Conservation (phyloP, 129 eudicot genomes). For the Pittosporum tobira region DNA sequence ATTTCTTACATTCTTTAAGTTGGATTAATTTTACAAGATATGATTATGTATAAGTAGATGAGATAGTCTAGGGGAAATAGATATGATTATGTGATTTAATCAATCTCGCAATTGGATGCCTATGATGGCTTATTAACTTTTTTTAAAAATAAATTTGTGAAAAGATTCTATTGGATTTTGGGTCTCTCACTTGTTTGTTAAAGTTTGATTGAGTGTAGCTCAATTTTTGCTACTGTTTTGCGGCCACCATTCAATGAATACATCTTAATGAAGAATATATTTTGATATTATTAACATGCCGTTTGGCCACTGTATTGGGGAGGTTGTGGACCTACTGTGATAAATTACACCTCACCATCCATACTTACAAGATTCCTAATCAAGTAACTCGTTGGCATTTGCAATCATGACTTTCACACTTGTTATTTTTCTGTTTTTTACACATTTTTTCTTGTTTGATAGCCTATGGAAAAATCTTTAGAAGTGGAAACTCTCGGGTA, state of each 20-base stretch:
- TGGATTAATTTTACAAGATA: too few relatives aligned
- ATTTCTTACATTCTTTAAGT: too few relatives aligned
- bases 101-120: too few relatives aligned
- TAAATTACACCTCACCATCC: too few relatives aligned
- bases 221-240: neutral
- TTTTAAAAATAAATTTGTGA: neutral
- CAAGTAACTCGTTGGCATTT: neutral
- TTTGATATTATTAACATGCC: neutral
- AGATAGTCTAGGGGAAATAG: too few relatives aligned
- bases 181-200: neutral
- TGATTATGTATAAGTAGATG: too few relatives aligned
- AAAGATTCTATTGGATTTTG: neutral
- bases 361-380: neutral
- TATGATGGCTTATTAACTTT: too few relatives aligned
- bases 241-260: neutral
- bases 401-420: conserved; percentile 8
- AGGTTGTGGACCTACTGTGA: neutral
- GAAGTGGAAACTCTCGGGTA: conserved; percentile 7
- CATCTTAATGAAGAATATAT: too few relatives aligned
- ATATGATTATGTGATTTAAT: too few relatives aligned
- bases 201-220: neutral
- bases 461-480: conserved; percentile 17
- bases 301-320: neutral
- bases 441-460: conserved; percentile 8
- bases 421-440: conserved; percentile 6